phyloP scores from a whole-genome alignment of 2,329 filamentous ascomycete species.

The Peltaster fructicola region DNA sequence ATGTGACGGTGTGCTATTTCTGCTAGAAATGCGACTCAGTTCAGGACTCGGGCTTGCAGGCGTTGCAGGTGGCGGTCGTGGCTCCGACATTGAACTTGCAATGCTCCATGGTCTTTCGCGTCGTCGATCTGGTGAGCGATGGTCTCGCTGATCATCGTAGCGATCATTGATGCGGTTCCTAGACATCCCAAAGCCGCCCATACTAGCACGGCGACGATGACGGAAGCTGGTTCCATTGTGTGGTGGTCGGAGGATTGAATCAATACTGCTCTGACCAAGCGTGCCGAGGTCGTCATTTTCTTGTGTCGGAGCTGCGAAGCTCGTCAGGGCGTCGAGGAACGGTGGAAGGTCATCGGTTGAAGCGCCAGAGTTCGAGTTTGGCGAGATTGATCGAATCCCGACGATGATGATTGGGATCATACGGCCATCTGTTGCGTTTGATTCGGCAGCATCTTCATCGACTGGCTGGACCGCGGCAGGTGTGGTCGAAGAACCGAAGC shows the following conservation, averaged over 20 bases:
- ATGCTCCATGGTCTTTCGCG: conserved; percentile 20
- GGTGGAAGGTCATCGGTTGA: conserved; percentile 30
- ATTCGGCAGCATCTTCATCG: conserved; percentile 17
- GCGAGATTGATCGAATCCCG: conserved; percentile 47
- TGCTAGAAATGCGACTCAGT: conserved; percentile 29
- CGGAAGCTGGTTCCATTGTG: conserved; percentile 38
- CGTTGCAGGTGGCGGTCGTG: conserved; percentile 44
- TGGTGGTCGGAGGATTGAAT: conserved; percentile 33
- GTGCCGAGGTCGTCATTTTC: conserved; percentile 15
- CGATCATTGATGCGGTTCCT: conserved; percentile 16
- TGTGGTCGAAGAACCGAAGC: conserved; percentile 39
- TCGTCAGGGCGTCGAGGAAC: conserved; percentile 34
- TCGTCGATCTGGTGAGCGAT: conserved; percentile 27
- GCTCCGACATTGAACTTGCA: conserved; percentile 22
- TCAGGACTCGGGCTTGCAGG: conserved; percentile 39
- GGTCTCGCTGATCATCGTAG: conserved; percentile 34
- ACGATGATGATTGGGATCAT: conserved; percentile 55
- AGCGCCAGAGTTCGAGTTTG: conserved; percentile 23
- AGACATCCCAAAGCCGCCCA: conserved; percentile 29
- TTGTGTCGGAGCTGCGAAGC: conserved; percentile 24
- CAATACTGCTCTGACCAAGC: conserved; percentile 28
- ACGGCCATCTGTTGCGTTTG: conserved; percentile 30
- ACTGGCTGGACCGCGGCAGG: conserved; percentile 8
- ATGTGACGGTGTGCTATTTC: conserved; percentile 16
- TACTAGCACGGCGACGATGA: conserved; percentile 35